Percentiles rank a stretch among this genome's conserved stretches.
Conservation (phyloP, 306 rosid species). For the Castanea mollissima region DNA sequence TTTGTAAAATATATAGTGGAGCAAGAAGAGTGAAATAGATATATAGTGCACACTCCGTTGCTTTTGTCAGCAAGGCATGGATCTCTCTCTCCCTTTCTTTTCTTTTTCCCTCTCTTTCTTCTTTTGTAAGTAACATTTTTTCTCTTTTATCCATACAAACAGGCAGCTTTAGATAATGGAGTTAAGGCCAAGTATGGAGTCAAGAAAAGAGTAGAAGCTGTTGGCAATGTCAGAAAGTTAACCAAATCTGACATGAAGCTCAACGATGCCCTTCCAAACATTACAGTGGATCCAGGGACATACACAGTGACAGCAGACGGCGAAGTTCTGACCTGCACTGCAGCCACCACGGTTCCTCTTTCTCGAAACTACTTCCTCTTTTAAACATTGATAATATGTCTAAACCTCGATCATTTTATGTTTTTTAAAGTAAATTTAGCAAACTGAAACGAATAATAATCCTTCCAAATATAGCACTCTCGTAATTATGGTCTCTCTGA, state of each 20-base stretch:
- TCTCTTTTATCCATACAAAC: slow-evolving; percentile 20
- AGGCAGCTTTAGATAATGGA: slow-evolving; percentile 59
- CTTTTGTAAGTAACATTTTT: not conserved
- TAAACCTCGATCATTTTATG: not conserved
- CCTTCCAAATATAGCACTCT: not conserved
- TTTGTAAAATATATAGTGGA: not conserved
- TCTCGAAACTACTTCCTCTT: slow-evolving; percentile 84
- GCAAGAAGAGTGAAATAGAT: too few relatives aligned
- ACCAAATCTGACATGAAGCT: slow-evolving; percentile 87
- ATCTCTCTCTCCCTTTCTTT: slow-evolving; percentile 24
- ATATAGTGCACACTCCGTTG: slow-evolving; percentile 56
- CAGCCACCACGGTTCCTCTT: slow-evolving; percentile 69
- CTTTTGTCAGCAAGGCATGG: slow-evolving; percentile 90
- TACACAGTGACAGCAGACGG: slow-evolving; percentile 74
- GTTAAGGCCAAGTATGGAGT: slow-evolving; percentile 63
- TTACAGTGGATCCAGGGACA: slow-evolving; percentile 82
- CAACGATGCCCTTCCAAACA: slow-evolving; percentile 75
- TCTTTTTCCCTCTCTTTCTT: not conserved
- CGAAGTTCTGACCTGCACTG: slow-evolving; percentile 62
- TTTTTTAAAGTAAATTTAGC: not conserved
- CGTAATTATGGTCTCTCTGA: not conserved
- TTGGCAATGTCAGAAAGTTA: slow-evolving; percentile 60
- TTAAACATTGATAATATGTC: slow-evolving; percentile 11
- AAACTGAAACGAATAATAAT: not conserved
- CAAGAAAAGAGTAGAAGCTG: slow-evolving; percentile 65